Conservation (phyloP, 495 filamentous ascomycete species). For the Barbatosphaeria neglecta region DNA sequence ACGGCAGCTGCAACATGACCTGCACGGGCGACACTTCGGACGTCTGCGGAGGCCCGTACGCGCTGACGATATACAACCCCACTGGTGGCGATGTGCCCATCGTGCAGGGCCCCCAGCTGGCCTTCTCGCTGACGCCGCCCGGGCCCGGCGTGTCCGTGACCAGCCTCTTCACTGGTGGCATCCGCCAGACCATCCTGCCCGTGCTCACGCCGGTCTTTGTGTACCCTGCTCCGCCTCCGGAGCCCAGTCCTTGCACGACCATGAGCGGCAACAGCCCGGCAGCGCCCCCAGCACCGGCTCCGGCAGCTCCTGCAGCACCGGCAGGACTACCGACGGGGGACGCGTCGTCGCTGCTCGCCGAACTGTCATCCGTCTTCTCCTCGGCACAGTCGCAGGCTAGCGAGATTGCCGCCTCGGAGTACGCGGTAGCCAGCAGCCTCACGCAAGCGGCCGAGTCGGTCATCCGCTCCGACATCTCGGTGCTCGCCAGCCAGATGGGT, state of each 20-base stretch:
- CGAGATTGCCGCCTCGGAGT: not conserved
- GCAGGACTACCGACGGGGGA: not conserved
- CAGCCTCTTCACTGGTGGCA: slow-evolving; percentile 3
- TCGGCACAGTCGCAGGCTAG: not conserved
- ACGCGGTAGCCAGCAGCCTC: not conserved
- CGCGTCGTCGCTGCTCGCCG: not conserved
- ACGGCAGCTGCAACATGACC: slow-evolving; percentile 23
- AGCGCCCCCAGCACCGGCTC: not conserved
- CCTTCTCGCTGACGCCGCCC: not conserved
- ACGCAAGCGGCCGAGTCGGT: not conserved
- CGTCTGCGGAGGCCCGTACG: slow-evolving; percentile 26
- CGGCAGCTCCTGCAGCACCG: not conserved
- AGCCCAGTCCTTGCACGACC: not conserved
- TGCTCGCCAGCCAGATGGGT: not conserved
- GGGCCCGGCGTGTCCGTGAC: not conserved
- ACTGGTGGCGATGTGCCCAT: slow-evolving; percentile 12
- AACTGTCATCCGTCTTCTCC: not conserved
- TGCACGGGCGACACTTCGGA: slow-evolving; percentile 27
- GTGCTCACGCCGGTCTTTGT: slow-evolving; percentile 8
- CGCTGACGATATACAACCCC: slow-evolving; percentile 27
- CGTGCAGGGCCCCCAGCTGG: not conserved
- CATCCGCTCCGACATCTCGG: not conserved
- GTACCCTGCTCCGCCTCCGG: slow-evolving; percentile 3
- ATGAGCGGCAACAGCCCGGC: not conserved
- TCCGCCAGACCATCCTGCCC: slow-evolving; percentile 8